Evolutionary conservation across 1,139 yeast species (phyloP).

Genomic region (Geotrichum australiense): DNA sequence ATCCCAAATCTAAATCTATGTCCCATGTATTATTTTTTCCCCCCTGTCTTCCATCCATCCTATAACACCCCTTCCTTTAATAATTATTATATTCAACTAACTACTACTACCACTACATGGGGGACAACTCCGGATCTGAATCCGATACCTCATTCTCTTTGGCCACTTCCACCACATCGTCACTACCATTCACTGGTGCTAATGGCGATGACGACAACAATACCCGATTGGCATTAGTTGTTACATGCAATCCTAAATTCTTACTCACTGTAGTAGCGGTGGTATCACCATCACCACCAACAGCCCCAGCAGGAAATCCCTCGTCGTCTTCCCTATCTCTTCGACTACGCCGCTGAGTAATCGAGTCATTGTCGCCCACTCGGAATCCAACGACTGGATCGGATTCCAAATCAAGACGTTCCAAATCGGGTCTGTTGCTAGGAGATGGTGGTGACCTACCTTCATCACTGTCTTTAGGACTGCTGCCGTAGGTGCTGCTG

Average conservation of each 20-base stretch:
- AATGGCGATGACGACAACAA: background rate
- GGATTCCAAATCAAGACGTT: too few species aligned
- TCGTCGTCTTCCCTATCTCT: background rate
- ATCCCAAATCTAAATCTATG: too few species aligned
- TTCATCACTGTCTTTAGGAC: too few species aligned
- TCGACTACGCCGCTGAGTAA: too few species aligned
- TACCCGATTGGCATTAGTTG: too few species aligned
- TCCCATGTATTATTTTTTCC: too few species aligned
- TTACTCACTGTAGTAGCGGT: background rate
- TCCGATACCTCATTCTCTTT: background rate
- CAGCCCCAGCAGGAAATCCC: background rate
- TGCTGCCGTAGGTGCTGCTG: too few species aligned
- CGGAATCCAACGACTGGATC: too few species aligned
- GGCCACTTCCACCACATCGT: background rate
- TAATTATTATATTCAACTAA: background rate
- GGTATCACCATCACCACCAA: background rate
- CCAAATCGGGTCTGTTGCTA: too few species aligned
- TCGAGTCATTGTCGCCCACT: too few species aligned
- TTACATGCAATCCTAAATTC: too few species aligned
- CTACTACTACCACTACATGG: background rate
- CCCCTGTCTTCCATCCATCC: background rate
- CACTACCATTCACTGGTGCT: background rate
- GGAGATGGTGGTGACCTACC: too few species aligned
- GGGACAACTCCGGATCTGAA: constrained; percentile 3
- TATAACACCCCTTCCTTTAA: background rate